Percentiles rank a stretch among this genome's conserved stretches.
Conservation (phyloP, 2,329 filamentous ascomycete genomes). For the Trichoderma polysporum region DNA sequence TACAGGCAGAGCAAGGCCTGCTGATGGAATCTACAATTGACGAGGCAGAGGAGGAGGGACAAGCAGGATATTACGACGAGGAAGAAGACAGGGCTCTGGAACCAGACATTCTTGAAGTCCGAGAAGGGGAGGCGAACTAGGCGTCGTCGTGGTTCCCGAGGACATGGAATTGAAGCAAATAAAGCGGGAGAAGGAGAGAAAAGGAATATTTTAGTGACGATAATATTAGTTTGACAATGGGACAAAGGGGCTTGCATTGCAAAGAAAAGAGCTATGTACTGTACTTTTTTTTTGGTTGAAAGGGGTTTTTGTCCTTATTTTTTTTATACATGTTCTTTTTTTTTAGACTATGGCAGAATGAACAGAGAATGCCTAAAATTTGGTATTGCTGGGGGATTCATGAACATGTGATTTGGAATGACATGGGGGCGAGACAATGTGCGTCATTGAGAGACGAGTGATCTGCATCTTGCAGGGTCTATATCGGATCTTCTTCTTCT, state of each 20-base stretch:
- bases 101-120: constrained; percentile 38
- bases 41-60: constrained; percentile 31
- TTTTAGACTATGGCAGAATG: background rate
- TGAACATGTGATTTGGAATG: constrained; percentile 2
- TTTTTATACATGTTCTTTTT: background rate
- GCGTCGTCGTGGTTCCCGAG: background rate
- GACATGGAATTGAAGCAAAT: background rate
- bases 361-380: background rate
- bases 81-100: constrained; percentile 35
- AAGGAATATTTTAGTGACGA: background rate
- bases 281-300: background rate
- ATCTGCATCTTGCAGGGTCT: constrained; percentile 17
- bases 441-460: constrained; percentile 9
- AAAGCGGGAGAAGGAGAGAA: background rate
- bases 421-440: background rate
- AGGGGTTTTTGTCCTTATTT: background rate
- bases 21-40: constrained; percentile 29
- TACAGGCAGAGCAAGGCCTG: constrained; percentile 41
- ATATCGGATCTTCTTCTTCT: background rate
- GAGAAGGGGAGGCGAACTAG: constrained; percentile 32
- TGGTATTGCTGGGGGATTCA: background rate
- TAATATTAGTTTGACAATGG: background rate
- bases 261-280: background rate
- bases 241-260: background rate
- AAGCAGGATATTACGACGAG: constrained; percentile 34